These are phyloP conservation scores for Diaporthe ilicicola DNA, from an alignment of 2,329 filamentous ascomycete species.

Conservation along the genomic window DNA sequence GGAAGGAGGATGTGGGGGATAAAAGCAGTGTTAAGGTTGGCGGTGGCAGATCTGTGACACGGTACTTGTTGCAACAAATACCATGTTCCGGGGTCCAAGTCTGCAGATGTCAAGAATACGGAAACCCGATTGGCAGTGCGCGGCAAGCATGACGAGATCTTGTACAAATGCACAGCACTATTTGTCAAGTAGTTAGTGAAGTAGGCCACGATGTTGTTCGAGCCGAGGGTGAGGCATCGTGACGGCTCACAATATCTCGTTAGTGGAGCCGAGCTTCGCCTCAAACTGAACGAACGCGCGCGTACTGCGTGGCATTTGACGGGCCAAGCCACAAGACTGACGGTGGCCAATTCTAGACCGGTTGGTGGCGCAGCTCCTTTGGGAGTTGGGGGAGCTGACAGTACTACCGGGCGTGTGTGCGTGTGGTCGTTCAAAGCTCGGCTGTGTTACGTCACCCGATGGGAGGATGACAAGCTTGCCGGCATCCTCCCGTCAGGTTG, in stretches of 20 bases:
- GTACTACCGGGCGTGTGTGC: background rate
- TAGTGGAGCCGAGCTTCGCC: background rate
- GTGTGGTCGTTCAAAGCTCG: background rate
- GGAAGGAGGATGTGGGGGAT: background rate
- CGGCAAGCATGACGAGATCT: background rate
- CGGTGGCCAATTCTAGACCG: background rate
- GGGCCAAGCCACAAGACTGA: background rate
- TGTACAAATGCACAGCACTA: background rate
- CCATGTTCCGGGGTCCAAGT: background rate
- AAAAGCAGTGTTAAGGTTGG: background rate
- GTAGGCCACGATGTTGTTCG: background rate
- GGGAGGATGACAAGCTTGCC: background rate
- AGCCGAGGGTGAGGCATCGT: background rate
- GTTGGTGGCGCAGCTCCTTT: background rate
- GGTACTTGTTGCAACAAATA: background rate
- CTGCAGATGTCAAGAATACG: background rate
- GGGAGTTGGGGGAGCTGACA: background rate
- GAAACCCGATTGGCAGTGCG: background rate
- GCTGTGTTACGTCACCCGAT: background rate
- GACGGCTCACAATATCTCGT: background rate
- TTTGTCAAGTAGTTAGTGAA: background rate
- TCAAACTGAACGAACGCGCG: too few relatives aligned
- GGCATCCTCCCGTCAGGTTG: background rate
- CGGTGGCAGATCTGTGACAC: background rate
- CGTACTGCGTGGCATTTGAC: too few relatives aligned